phyloP scores from a whole-genome alignment of 257 asterid genomes.

The Salvia rosmarinus region DNA sequence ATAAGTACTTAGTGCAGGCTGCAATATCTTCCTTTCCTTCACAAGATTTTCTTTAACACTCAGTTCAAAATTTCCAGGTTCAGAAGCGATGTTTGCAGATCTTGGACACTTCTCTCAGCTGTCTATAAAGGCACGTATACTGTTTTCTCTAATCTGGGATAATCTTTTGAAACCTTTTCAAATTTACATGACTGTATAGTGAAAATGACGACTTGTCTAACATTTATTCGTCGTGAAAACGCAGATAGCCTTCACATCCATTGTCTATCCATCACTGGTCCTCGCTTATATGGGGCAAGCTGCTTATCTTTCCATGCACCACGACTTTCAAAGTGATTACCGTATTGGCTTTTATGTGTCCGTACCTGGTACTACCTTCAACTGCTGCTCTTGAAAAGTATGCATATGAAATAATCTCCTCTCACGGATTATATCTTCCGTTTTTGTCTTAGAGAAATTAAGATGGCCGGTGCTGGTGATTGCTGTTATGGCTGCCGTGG shows the following conservation, averaged over 20 bases:
- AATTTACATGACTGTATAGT: not conserved
- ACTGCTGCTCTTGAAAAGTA: not conserved
- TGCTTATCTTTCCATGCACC: conserved; percentile 87
- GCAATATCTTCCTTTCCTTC: conserved; percentile 11
- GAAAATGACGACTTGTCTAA: conserved; percentile 29
- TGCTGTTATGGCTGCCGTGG: conserved; percentile 93
- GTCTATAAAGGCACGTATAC: conserved; percentile 67
- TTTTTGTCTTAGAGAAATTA: conserved; percentile 45
- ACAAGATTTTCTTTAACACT: conserved; percentile 19
- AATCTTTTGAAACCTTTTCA: not conserved
- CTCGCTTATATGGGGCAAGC: conserved; percentile 99
- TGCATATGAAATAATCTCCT: conserved; percentile 3
- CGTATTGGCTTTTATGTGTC: conserved; percentile 84
- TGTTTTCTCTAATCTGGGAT: too few species aligned
- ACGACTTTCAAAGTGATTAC: conserved; percentile 47
- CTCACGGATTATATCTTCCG: conserved; percentile 4
- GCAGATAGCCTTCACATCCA: conserved; percentile 87
- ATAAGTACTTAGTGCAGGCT: not conserved
- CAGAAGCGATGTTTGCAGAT: conserved; percentile 99
- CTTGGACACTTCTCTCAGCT: conserved; percentile 93
- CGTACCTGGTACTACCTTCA: conserved; percentile 69
- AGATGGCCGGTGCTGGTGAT: conserved; percentile 93
- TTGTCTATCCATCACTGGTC: conserved; percentile 82
- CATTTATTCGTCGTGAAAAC: conserved; percentile 25
- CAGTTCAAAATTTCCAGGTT: conserved; percentile 58